Conservation (phyloP, 2,329 filamentous ascomycete genomes). For the Xylariomycetidae sp. region DNA sequence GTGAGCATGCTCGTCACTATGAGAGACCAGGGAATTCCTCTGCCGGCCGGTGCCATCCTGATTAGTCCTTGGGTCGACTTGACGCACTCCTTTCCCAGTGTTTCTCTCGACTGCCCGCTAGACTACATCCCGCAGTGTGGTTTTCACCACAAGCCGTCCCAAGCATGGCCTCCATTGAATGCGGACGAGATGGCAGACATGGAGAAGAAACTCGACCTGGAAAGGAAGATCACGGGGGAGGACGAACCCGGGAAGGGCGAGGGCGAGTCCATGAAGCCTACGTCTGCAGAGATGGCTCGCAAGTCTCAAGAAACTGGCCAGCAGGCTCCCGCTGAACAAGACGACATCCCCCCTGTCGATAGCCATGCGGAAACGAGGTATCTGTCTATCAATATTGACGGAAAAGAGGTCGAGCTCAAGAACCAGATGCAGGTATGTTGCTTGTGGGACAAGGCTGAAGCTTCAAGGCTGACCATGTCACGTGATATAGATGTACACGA, state of each 20-base stretch:
- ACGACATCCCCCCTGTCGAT: too few species aligned
- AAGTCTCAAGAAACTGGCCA: slow-evolving; percentile 14
- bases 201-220: slow-evolving; percentile 43
- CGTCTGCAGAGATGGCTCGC: slow-evolving; percentile 26
- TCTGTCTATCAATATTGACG: slow-evolving; percentile 65
- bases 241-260: too few species aligned
- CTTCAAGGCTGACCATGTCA: slow-evolving; percentile 12
- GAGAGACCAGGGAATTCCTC: slow-evolving; percentile 73
- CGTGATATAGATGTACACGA: slow-evolving; percentile 59
- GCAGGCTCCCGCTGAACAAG: slow-evolving; percentile 8
- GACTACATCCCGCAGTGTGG: slow-evolving; percentile 88
- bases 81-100: slow-evolving; percentile 90
- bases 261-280: slow-evolving; percentile 30
- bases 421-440: slow-evolving; percentile 81
- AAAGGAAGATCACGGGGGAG: slow-evolving; percentile 24
- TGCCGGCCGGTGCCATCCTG: slow-evolving; percentile 84
- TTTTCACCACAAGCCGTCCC: slow-evolving; percentile 84
- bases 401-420: slow-evolving; percentile 64
- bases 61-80: slow-evolving; percentile 96
- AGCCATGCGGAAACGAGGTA: slow-evolving; percentile 26
- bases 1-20: slow-evolving; percentile 72
- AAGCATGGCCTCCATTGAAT: slow-evolving; percentile 88
- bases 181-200: slow-evolving; percentile 61
- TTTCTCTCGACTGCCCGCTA: slow-evolving; percentile 62
- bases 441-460: background rate